A percentile compares a stretch with the other conserved stretches of the same genome.
Evolutionary conservation across 2,329 filamentous ascomycete species (phyloP).

Genomic region (Bipolaris sorokiniana): DNA sequence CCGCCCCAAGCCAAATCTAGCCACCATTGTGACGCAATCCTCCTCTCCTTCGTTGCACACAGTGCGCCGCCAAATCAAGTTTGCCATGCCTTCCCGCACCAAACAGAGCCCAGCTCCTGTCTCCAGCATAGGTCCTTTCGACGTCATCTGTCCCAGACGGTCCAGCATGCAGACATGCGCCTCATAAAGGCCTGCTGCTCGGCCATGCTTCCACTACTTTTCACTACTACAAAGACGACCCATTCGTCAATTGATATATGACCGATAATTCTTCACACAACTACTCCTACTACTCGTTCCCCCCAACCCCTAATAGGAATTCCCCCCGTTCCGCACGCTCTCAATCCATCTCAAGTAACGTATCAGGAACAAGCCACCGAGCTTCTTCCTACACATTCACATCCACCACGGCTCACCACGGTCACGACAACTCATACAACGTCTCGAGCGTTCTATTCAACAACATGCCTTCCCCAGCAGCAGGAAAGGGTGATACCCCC

Average conservation of each 20-base stretch:
- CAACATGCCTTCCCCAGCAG: conserved; percentile 60
- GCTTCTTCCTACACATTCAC: conserved; percentile 15
- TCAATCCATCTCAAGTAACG: conserved; percentile 49
- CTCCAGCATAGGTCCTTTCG: conserved; percentile 26
- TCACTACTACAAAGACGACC: conserved; percentile 41
- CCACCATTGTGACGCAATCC: conserved; percentile 45
- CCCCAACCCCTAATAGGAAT: conserved; percentile 56
- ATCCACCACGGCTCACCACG: conserved; percentile 26
- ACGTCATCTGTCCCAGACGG: conserved; percentile 44
- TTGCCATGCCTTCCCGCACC: conserved; percentile 32
- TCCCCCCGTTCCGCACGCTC: conserved; percentile 47
- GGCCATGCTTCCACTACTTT: conserved; percentile 7
- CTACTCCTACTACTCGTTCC: conserved; percentile 61
- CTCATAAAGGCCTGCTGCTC: conserved; percentile 41
- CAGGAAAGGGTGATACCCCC: conserved; percentile 56
- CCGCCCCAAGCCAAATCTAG: conserved; percentile 37
- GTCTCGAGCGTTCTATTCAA: conserved; percentile 38
- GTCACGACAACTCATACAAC: conserved; percentile 41
- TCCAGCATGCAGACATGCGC: conserved; percentile 23
- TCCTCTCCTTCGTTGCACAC: conserved; percentile 37
- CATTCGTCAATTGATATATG: conserved; percentile 54
- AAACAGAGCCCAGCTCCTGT: conserved; percentile 46
- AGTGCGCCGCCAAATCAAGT: conserved; percentile 47
- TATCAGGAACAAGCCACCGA: conserved; percentile 36
- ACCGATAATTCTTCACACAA: conserved; percentile 55